phyloP scores from a whole-genome alignment of 176 grass and related monocot species.

The Rhipidocladum racemiflorum region DNA sequence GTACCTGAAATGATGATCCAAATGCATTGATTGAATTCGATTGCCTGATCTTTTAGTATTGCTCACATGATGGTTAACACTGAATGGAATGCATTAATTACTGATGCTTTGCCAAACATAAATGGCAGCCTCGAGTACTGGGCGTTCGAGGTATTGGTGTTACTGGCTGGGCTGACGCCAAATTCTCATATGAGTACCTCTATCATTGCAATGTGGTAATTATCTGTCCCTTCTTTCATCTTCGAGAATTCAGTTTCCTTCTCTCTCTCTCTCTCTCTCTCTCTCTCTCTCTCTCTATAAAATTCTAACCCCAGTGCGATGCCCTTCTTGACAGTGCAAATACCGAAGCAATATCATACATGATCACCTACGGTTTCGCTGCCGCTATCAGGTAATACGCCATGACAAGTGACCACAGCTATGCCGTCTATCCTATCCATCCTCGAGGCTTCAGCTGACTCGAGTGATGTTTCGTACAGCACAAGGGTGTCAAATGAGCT shows the following conservation, averaged over 20 bases:
- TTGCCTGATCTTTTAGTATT: neutral
- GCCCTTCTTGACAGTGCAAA: slow-evolving; percentile 34
- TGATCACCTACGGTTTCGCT: slow-evolving; percentile 59
- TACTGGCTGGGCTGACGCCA: slow-evolving; percentile 53
- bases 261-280: neutral
- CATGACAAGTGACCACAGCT: neutral
- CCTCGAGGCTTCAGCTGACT: neutral
- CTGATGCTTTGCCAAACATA: neutral
- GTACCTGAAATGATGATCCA: neutral
- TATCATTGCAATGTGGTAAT: slow-evolving; percentile 57
- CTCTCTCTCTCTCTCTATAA: neutral
- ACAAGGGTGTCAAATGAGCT: slow-evolving; percentile 73
- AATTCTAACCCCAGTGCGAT: slow-evolving; percentile 17
- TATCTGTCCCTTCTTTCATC: neutral
- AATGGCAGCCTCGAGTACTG: slow-evolving; percentile 57
- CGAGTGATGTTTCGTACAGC: slow-evolving; percentile 15
- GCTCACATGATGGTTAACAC: neutral
- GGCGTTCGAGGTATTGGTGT: slow-evolving; percentile 56
- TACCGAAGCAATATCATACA: slow-evolving; percentile 46
- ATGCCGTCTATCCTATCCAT: neutral
- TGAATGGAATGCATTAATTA: neutral
- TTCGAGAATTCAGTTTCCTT: neutral
- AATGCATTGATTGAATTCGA: neutral
- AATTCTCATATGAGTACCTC: slow-evolving; percentile 53
- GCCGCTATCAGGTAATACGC: slow-evolving; percentile 51